phyloP scores from a whole-genome alignment of 225 moss, liverwort and hornwort genomes.

The Rhytidiadelphus loreus region DNA sequence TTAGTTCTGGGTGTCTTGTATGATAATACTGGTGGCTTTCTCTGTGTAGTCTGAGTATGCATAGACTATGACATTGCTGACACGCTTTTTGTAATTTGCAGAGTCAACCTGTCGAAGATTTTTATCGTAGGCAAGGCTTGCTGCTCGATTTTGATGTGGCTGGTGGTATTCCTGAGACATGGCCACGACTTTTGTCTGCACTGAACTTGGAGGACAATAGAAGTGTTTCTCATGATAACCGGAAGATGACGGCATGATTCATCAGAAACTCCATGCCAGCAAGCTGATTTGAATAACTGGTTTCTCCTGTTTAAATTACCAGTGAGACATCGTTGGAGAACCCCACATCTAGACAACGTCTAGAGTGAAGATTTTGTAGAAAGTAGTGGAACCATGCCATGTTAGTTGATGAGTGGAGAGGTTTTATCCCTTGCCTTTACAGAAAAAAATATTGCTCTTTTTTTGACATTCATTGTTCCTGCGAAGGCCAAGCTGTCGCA shows the following conservation, averaged over 20 bases:
- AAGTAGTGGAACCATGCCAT: conserved; percentile 9
- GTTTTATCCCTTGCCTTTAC: not conserved
- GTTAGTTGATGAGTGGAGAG: conserved; percentile 9
- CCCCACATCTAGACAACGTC: conserved; percentile 54
- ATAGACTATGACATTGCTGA: not conserved
- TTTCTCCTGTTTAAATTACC: not conserved
- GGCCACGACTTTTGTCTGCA: conserved; percentile 69
- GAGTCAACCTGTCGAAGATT: conserved; percentile 90
- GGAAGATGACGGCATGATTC: conserved; percentile 52
- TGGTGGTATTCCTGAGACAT: conserved; percentile 86
- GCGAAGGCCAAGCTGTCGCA: conserved; percentile 15
- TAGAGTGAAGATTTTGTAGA: conserved; percentile 89
- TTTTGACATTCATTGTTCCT: conserved; percentile 25
- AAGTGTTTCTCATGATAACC: conserved; percentile 1
- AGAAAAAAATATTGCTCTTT: not conserved
- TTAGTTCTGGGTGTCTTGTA: not conserved
- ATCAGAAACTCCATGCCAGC: not conserved
- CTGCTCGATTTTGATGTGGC: conserved; percentile 84
- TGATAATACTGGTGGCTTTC: not conserved
- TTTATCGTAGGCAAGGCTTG: conserved; percentile 49
- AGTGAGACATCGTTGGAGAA: not conserved
- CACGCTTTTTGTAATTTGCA: conserved; percentile 5
- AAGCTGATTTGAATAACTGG: conserved; percentile 21
- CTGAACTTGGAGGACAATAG: conserved; percentile 64
- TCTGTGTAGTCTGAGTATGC: not conserved